Evolutionary conservation across 352 stramenopile genomes (phyloP).

Genomic region (Halophytophthora polymorphica): DNA sequence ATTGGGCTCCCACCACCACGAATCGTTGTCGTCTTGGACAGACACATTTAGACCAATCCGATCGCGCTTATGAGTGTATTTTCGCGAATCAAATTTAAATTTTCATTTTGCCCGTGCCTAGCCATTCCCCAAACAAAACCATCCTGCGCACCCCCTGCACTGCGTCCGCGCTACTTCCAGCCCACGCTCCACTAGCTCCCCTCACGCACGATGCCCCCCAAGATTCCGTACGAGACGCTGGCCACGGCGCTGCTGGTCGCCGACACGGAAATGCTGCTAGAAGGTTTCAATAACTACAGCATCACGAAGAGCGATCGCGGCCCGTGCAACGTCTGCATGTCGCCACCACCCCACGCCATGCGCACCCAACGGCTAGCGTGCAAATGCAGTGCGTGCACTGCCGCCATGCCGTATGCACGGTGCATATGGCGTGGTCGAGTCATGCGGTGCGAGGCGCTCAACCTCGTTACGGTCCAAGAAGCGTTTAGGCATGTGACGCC

Average conservation of each 20-base stretch:
- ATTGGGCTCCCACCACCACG: too few relatives aligned
- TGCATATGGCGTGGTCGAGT: constrained; percentile 11
- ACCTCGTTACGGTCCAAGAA: constrained; percentile 7
- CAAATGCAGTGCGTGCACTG: neutral
- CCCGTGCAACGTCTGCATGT: constrained; percentile 5
- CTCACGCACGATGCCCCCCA: neutral
- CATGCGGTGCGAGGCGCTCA: constrained; percentile 5
- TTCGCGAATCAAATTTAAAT: too few relatives aligned
- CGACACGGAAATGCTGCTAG: neutral
- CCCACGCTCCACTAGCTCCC: too few relatives aligned
- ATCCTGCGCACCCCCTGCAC: too few relatives aligned
- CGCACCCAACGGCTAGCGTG: neutral
- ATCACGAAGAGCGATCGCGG: constrained; percentile 3
- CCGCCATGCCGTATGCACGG: neutral
- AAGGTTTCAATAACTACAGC: constrained; percentile 4
- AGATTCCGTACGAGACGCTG: neutral
- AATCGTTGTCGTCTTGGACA: too few relatives aligned
- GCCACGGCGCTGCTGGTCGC: neutral
- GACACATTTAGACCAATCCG: too few relatives aligned
- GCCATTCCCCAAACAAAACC: too few relatives aligned
- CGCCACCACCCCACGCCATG: neutral
- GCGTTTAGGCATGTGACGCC: constrained; percentile 5
- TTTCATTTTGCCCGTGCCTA: too few relatives aligned
- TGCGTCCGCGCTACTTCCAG: too few relatives aligned
- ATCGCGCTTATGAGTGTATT: too few relatives aligned